A percentile compares a stretch with the other conserved stretches of the same genome.
Evolutionary conservation across 2,329 filamentous ascomycete genomes (phyloP).

Genomic region (Thermoascus crustaceus): DNA sequence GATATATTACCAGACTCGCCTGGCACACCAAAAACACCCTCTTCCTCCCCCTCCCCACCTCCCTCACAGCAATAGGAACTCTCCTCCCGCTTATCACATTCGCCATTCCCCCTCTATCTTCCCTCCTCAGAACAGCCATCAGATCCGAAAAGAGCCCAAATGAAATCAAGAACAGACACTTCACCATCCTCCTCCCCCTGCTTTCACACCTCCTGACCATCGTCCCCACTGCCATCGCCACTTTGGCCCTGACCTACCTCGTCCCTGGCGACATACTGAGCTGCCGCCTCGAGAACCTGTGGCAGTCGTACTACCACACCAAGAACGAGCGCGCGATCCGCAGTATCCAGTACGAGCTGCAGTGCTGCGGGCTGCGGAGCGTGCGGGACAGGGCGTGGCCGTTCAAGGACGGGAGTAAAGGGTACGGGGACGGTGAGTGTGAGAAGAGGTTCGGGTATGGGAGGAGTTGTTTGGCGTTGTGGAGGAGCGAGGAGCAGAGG

Average conservation of each 20-base stretch:
- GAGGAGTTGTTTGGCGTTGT: constrained; percentile 21
- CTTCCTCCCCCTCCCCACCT: constrained; percentile 18
- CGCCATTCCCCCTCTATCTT: too few species aligned
- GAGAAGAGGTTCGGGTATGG: constrained; percentile 23
- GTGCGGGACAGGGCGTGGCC: constrained; percentile 31
- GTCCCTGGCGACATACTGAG: constrained; percentile 16
- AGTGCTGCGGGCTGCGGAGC: constrained; percentile 29
- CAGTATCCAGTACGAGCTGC: constrained; percentile 24
- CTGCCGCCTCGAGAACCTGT: constrained; percentile 24
- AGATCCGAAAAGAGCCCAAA: constrained; percentile 3
- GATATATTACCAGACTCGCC: constrained; percentile 15
- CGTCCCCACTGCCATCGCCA: constrained; percentile 20
- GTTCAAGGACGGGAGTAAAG: constrained; percentile 21
- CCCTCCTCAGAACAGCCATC: constrained; percentile 1
- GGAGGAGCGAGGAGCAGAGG: constrained; percentile 19
- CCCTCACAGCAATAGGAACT: constrained; percentile 16
- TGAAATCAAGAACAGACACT: constrained; percentile 1
- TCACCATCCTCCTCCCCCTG: constrained; percentile 1
- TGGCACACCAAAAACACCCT: constrained; percentile 18
- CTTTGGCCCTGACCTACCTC: constrained; percentile 22
- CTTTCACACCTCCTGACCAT: constrained; percentile 16
- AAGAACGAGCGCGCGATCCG: constrained; percentile 25
- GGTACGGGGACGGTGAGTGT: constrained; percentile 23
- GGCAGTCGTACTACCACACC: constrained; percentile 22
- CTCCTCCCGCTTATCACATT: constrained; percentile 14